Percentiles rank a stretch among this genome's conserved stretches.
Evolutionary conservation across 2,329 filamentous ascomycete genomes (phyloP).

Genomic region (Colletotrichum plurivorum): DNA sequence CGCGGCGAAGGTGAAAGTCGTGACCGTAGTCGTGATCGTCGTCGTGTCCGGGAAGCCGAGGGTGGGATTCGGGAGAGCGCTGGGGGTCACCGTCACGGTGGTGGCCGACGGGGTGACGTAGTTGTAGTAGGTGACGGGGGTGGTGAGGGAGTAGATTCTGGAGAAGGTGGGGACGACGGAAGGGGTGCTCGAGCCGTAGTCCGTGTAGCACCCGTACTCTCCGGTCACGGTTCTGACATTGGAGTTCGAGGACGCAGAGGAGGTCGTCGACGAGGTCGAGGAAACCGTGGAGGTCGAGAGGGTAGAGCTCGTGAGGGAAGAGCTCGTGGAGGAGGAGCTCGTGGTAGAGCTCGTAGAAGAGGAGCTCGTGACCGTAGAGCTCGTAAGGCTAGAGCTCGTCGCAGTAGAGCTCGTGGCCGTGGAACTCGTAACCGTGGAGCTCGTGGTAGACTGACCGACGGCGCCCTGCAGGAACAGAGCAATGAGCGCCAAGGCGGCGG

Average conservation of each 20-base stretch:
- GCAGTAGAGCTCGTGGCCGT: too few relatives aligned
- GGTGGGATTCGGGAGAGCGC: background rate
- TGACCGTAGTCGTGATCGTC: background rate
- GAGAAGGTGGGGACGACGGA: constrained; percentile 17
- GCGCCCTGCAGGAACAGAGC: background rate
- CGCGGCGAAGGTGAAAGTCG: background rate
- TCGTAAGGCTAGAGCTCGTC: too few relatives aligned
- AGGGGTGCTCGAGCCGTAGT: constrained; percentile 5
- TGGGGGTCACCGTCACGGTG: constrained; percentile 27
- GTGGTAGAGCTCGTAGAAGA: too few relatives aligned
- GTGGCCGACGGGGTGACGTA: constrained; percentile 22
- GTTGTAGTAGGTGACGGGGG: constrained; percentile 24
- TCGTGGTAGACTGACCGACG: background rate
- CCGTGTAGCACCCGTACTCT: constrained; percentile 36
- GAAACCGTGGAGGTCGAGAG: too few relatives aligned
- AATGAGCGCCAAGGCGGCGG: background rate
- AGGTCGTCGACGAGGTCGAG: too few relatives aligned
- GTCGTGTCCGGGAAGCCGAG: background rate
- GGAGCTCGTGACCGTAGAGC: too few relatives aligned
- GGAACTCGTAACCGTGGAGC: background rate
- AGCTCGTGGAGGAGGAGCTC: too few relatives aligned
- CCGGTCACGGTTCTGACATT: constrained; percentile 10
- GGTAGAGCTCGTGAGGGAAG: too few relatives aligned
- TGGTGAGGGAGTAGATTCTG: constrained; percentile 28
- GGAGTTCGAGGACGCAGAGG: background rate